A percentile compares a stretch with the other conserved stretches of the same genome.
These are phyloP conservation scores for Penicillium cinerascens DNA, from an alignment of 495 filamentous ascomycete genomes.

Conservation along the genomic window DNA sequence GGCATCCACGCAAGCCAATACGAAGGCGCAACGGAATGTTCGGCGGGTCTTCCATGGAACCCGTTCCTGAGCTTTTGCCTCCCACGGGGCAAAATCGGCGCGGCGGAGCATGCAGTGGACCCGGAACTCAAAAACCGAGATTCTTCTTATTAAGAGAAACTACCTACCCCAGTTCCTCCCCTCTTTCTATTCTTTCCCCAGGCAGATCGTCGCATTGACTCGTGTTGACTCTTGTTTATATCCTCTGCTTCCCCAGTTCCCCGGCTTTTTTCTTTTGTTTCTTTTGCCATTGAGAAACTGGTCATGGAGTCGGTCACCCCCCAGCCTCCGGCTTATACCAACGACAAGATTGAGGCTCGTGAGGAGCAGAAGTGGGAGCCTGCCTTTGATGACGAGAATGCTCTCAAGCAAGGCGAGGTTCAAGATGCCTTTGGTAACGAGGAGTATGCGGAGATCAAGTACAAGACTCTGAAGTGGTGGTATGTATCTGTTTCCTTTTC, in stretches of 20 bases:
- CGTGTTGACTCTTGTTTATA: neutral
- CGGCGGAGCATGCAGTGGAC: neutral
- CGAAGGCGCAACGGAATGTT: neutral
- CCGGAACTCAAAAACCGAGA: conserved; percentile 7
- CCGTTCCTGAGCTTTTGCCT: conserved; percentile 6
- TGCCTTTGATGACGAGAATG: conserved; percentile 26
- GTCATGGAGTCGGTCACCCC: conserved; percentile 19
- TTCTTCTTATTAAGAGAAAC: conserved; percentile 6
- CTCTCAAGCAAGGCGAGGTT: conserved; percentile 32
- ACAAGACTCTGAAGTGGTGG: conserved; percentile 49
- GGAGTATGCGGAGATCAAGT: conserved; percentile 42
- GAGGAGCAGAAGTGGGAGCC: conserved; percentile 11
- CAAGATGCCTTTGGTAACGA: conserved; percentile 44
- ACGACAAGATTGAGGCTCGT: conserved; percentile 19
- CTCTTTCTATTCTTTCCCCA: neutral
- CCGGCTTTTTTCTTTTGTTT: neutral
- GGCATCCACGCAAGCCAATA: neutral
- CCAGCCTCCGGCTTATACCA: conserved; percentile 17
- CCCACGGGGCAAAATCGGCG: conserved; percentile 12
- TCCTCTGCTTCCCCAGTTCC: neutral
- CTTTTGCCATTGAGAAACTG: conserved; percentile 1
- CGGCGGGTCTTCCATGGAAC: conserved; percentile 19
- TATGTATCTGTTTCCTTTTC: conserved; percentile 14
- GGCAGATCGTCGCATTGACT: neutral
- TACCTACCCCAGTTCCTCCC: conserved; percentile 4